Evolutionary conservation across 2,329 filamentous ascomycete genomes (phyloP).

Genomic region (Podosphaera aphanis): DNA sequence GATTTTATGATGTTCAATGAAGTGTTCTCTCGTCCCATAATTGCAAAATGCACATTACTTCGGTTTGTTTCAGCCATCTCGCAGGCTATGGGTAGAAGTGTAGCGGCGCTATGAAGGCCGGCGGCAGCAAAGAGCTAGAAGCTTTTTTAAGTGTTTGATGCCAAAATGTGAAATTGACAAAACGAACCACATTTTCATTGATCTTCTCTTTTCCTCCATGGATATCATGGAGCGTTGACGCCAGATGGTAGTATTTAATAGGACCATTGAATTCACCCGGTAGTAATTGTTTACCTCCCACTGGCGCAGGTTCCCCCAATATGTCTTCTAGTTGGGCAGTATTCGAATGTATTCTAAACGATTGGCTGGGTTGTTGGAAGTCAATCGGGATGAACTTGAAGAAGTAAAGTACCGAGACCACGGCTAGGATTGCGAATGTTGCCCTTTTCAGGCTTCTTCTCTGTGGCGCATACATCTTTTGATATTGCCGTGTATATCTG

Average conservation of each 20-base stretch:
- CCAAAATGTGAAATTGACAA: slow-evolving; percentile 2
- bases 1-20: slow-evolving; percentile 42
- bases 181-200: slow-evolving; percentile 44
- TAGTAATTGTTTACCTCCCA: slow-evolving; percentile 1
- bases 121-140: slow-evolving; percentile 46
- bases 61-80: slow-evolving; percentile 49
- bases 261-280: slow-evolving; percentile 39
- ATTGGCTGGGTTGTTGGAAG: slow-evolving; percentile 12
- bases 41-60: slow-evolving; percentile 59
- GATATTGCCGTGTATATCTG: background rate
- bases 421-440: slow-evolving; percentile 22
- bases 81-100: slow-evolving; percentile 62
- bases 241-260: slow-evolving; percentile 44
- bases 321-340: background rate
- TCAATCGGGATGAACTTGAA: slow-evolving; percentile 37
- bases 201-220: slow-evolving; percentile 26
- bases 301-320: background rate
- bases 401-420: slow-evolving; percentile 36
- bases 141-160: slow-evolving; percentile 4
- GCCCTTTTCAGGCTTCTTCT: slow-evolving; percentile 32
- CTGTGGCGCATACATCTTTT: slow-evolving; percentile 24
- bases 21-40: slow-evolving; percentile 53
- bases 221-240: slow-evolving; percentile 32
- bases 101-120: slow-evolving; percentile 46
- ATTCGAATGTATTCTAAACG: background rate